Evolutionary conservation across 192 early-diverging fungal species (phyloP).

Genomic region (Endogone sp.): DNA sequence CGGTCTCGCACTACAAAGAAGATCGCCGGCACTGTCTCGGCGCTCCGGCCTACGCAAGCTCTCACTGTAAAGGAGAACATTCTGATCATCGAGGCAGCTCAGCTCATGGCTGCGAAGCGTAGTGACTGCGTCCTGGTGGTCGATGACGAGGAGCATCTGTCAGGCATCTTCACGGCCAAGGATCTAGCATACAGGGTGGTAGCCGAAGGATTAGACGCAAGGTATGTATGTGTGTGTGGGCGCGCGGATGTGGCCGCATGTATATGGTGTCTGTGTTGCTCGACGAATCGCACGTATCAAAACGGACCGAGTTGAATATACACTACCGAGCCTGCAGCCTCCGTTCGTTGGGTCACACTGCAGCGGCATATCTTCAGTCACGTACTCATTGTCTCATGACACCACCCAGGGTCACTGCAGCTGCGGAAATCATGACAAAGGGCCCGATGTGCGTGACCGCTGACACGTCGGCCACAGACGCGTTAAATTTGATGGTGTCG

Average conservation of each 20-base stretch:
- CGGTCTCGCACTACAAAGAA: conserved; percentile 29
- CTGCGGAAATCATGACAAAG: conserved; percentile 87
- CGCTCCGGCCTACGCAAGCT: conserved; percentile 79
- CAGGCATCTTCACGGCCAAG: conserved; percentile 97
- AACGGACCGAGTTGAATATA: too few species aligned
- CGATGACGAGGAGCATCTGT: conserved; percentile 87
- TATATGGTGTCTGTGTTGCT: too few species aligned
- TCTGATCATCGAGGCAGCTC: conserved; percentile 78
- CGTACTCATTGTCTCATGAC: conserved; percentile 37
- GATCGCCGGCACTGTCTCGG: conserved; percentile 84
- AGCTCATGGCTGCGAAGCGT: conserved; percentile 96
- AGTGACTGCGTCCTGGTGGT: conserved; percentile 93
- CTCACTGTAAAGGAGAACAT: conserved; percentile 80
- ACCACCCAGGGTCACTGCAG: conserved; percentile 63
- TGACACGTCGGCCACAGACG: conserved; percentile 75
- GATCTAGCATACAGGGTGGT: conserved; percentile 96
- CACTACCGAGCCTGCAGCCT: background rate
- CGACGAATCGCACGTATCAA: too few species aligned
- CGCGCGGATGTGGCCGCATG: too few species aligned
- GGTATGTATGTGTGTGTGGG: conserved; percentile 11
- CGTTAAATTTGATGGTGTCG: conserved; percentile 78
- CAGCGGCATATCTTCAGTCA: conserved; percentile 19
- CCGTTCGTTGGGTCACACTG: background rate
- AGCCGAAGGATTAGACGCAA: conserved; percentile 50
- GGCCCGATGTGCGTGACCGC: conserved; percentile 86